Percentiles rank a stretch among this genome's conserved stretches.
phyloP scores from a whole-genome alignment of 2,329 filamentous ascomycete species.

The Alternaria arbusti region DNA sequence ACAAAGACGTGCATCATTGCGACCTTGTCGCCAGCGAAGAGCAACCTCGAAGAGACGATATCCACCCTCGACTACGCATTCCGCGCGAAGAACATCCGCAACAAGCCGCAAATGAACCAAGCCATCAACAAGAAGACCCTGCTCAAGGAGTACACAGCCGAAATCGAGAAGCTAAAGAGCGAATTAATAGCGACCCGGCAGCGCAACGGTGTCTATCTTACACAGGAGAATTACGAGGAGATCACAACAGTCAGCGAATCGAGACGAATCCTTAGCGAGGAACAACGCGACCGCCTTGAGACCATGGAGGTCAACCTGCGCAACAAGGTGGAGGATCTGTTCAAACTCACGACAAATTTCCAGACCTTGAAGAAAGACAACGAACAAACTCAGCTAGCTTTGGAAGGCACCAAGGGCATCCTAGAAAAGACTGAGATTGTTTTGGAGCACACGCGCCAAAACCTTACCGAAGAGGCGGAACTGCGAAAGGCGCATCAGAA shows the following conservation, averaged over 20 bases:
- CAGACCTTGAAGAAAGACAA: slow-evolving; percentile 89
- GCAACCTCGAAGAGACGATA: slow-evolving; percentile 96
- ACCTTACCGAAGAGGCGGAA: slow-evolving; percentile 78
- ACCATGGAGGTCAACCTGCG: slow-evolving; percentile 88
- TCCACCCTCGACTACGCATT: slow-evolving; percentile 98
- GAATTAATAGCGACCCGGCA: slow-evolving; percentile 92
- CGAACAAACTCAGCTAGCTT: slow-evolving; percentile 72
- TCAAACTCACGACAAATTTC: slow-evolving; percentile 84
- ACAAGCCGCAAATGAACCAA: slow-evolving; percentile 95
- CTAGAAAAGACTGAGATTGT: slow-evolving; percentile 89
- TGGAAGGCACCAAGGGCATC: slow-evolving; percentile 81
- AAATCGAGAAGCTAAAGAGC: slow-evolving; percentile 93
- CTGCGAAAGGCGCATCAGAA: slow-evolving; percentile 83
- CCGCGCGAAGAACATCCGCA: slow-evolving; percentile 96
- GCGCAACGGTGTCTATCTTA: slow-evolving; percentile 92
- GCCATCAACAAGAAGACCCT: slow-evolving; percentile 92
- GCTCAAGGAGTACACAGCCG: slow-evolving; percentile 84
- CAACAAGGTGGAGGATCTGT: slow-evolving; percentile 93
- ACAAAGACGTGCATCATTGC: slow-evolving; percentile 99
- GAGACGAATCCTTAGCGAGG: slow-evolving; percentile 85
- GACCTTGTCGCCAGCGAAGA: slow-evolving; percentile 91
- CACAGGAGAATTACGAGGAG: slow-evolving; percentile 87
- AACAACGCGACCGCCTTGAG: slow-evolving; percentile 90
- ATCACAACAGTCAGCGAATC: slow-evolving; percentile 93
- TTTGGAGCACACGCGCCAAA: slow-evolving; percentile 75